Base-by-base conservation (phyloP, 805 yeast species). In the Metschnikowia lunata region DNA sequence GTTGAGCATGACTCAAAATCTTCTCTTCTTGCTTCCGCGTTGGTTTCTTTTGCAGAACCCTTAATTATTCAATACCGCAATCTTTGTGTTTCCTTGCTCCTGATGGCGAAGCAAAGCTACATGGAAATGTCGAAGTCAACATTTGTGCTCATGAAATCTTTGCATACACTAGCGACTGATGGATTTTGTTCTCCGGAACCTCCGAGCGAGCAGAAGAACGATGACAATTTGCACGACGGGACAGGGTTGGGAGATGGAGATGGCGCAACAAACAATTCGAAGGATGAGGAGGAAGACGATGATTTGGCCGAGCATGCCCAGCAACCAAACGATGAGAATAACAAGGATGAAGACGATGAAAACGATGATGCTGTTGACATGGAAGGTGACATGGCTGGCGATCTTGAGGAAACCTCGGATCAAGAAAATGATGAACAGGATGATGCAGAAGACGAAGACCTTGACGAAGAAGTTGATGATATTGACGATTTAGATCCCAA, bases 301-400 rank as follows among this genome's bases (percentile, higher is more conserved):
- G 96, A 93, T 62, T 71, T 91, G 39, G 71, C 83, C 5, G 96
- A 89, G 58, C 76, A 80, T 52, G 86, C 85, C 0, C 88, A 84
- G 55, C 79, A 80, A 43, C 83, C 83, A 28, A 84, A 87, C 52
- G 79, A 83, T 40, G 90, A 89, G 31, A 77, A 85, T 40, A 58
- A 68, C 33, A 78, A 83, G 31, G 79, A 85, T 18, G 68, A 67
- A 26, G 78, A 80, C 6, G 84, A 84, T n/a, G 60, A 80, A 8
- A 80, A 88, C 40, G 88, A 88, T 50, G 88, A 88, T 61, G 97
- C 97, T 6, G 89, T 87, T 37, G 96, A 88, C 39, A 86, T 90
- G 61, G 96, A 90, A 56, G 97, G 97, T 30, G 98, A 93, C 56
- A 88, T 93, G 95, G 97, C 93, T 23, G 99, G 99, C 43, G 82